Percentiles rank a stretch among this genome's conserved stretches.
Conservation (phyloP, 2,329 filamentous ascomycete genomes). For the Apiospora sp. region DNA sequence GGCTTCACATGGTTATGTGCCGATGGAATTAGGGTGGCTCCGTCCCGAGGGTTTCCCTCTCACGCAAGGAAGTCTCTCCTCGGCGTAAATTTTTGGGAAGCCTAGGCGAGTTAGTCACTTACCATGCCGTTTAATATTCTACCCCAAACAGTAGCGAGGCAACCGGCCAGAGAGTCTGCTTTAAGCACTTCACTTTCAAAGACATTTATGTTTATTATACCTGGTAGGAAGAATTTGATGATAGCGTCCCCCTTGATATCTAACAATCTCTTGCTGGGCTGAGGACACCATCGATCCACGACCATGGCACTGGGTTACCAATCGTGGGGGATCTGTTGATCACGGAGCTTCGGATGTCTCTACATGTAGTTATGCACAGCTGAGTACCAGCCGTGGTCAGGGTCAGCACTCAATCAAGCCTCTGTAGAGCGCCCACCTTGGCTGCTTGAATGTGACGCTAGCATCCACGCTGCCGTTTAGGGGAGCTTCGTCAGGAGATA, state of each 20-base stretch:
- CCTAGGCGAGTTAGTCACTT: too few species aligned
- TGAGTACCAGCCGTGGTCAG: background rate
- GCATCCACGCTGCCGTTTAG: background rate
- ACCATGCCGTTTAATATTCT: background rate
- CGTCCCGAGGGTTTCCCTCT: background rate
- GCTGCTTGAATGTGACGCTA: background rate
- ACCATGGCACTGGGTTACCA: background rate
- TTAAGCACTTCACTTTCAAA: too few species aligned
- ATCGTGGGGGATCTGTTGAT: background rate
- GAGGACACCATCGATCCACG: background rate
- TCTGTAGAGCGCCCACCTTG: background rate
- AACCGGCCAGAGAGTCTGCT: background rate
- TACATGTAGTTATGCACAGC: background rate
- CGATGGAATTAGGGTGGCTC: background rate
- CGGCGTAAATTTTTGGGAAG: background rate
- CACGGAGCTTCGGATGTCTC: background rate
- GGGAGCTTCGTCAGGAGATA: background rate
- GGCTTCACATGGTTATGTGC: background rate
- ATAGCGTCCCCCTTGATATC: background rate
- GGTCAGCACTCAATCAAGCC: conserved; percentile 13
- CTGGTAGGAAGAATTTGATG: background rate
- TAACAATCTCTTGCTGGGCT: background rate
- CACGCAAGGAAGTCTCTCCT: background rate
- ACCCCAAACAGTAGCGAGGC: background rate
- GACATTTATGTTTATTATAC: background rate